Base-by-base conservation (phyloP, 2,329 filamentous ascomycete species). In the Talaromyces sp. region DNA sequence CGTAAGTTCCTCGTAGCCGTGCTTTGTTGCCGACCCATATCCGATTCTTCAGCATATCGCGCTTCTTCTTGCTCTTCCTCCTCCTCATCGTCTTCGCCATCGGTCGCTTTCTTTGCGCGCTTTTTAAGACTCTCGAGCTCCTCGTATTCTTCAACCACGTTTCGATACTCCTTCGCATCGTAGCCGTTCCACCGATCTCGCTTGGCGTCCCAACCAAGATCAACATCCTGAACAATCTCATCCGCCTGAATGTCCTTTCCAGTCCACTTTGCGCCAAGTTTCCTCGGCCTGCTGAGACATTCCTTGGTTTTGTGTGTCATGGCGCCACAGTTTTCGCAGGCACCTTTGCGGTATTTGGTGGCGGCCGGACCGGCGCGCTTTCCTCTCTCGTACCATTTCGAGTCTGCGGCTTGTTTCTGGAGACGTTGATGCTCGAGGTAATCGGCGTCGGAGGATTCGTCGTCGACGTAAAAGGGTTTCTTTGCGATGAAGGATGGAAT, bases 161-260 rank as follows among this genome's bases (percentile, higher is more conserved):
- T 84, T 66, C 87, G 85, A 76, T 97, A 98, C 77, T 98, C 91
- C 69, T 86, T 87, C 0, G 93, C 83, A 76, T 98, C 93, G 78
- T 96, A 99, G n/a, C 94, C 94, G 75, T 97, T 97, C 94, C 95
- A 99, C 50, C 94, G 87, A 81, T 99, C 95, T 70, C 95, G 86
- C 82, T 99, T 99, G 24, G 95, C 95, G 77, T 99, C 96, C 92
- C 94, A 99, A 3, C 93, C 92, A 57, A 98, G 81, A 54, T 91
- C 87, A 16, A 98, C 89, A 63, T 96, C 89, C 74, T 97, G 90
- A 13, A 97, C 82, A 10, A 90, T 81, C 74, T 97, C 93, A 75
- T 99, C 96, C 35, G 94, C 92, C 75, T 97, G 90, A 63, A 99
- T 99, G 74, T 98, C 90, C 73, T 87, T 90, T 24, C 95, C 95